phyloP scores from a whole-genome alignment of 805 yeast genomes.

The Ogataea henricii region DNA sequence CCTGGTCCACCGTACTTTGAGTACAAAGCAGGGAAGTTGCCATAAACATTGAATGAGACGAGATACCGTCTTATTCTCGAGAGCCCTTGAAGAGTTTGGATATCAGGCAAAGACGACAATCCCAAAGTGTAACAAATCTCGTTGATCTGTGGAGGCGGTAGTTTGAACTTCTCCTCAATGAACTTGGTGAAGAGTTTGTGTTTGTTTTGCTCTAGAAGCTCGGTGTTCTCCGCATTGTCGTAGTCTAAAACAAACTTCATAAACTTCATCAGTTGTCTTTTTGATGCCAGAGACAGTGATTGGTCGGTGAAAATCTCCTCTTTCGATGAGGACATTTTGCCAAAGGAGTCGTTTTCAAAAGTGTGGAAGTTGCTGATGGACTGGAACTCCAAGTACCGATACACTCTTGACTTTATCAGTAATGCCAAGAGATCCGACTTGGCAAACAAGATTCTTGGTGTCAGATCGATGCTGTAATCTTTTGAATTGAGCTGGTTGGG shows the following conservation, averaged over 20 bases:
- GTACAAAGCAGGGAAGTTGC: constrained; percentile 88
- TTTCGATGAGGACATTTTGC: constrained; percentile 80
- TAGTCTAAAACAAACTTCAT: constrained; percentile 82
- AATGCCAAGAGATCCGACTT: constrained; percentile 82
- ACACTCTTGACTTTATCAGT: constrained; percentile 81
- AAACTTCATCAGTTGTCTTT: constrained; percentile 87
- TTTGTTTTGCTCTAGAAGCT: constrained; percentile 52
- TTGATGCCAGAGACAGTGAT: constrained; percentile 68
- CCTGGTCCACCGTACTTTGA: constrained; percentile 97
- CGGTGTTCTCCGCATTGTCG: constrained; percentile 50
- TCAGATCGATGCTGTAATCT: constrained; percentile 84
- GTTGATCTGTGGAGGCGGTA: constrained; percentile 71
- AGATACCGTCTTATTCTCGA: constrained; percentile 82
- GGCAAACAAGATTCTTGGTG: constrained; percentile 87
- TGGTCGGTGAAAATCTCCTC: constrained; percentile 94
- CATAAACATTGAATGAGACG: constrained; percentile 85
- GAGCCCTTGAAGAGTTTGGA: constrained; percentile 73
- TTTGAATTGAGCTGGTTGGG: constrained; percentile 56
- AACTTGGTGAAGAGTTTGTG: constrained; percentile 60
- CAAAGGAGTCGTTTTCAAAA: constrained; percentile 90
- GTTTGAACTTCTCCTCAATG: constrained; percentile 62
- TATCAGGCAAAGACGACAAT: constrained; percentile 59
- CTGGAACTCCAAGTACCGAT: constrained; percentile 89
- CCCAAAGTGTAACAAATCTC: constrained; percentile 90
- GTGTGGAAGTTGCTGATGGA: constrained; percentile 87